Evolutionary conservation across 768 basidiomycete genomes (phyloP), one percentile per base, ranked within the genome.

Genomic region (Termitomyces eurrhizus): DNA sequence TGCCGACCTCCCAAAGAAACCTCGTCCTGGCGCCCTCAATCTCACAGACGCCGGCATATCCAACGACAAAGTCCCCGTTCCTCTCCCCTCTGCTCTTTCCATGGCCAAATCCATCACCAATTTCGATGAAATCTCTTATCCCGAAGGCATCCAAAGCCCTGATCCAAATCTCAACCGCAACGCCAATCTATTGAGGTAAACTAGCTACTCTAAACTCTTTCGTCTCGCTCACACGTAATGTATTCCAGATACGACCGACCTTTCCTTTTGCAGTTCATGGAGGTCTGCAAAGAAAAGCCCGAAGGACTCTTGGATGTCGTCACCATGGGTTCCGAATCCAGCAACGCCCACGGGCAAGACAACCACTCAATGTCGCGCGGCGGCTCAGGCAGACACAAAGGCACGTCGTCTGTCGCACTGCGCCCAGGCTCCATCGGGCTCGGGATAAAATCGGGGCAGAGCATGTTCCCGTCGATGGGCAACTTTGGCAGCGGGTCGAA

Each of bases 231-330:
- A 54, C 32, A 26, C 58, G 29, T 52, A 0, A n/a, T n/a, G n/a
- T 2, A 5, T 39, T 26, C 62, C 45, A 93, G 96, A 68, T 99
- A 99, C 72, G 94, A 98, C 72, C 93, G 95, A 39, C 93, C 95
- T 21, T 99, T 99, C 86, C 83, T 99, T 29, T 75, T 99, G 61
- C 96, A 99, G 71, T 99, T 99, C 78, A 95, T 97, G 92, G 75
- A 77, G 26, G 76, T 96, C 62, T 99, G 97, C 81, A 92, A 87
- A 73, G 96, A 98, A 77, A 95, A 95, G 74, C 96, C 97, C 3
- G 93, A 92, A 57, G 81, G 83, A 58, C 87, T 98, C 32, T 93
- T 94, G 44, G 85, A 93, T 62, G 83, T 98, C 57, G 93, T 94
- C 65, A 88, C 89, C 11, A 89, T 98, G 67, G 96, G 96, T 58